Evolutionary conservation across 495 filamentous ascomycete genomes (phyloP), one percentile per base, ranked within the genome.

Genomic region (Aspergillus olivimuriae): DNA sequence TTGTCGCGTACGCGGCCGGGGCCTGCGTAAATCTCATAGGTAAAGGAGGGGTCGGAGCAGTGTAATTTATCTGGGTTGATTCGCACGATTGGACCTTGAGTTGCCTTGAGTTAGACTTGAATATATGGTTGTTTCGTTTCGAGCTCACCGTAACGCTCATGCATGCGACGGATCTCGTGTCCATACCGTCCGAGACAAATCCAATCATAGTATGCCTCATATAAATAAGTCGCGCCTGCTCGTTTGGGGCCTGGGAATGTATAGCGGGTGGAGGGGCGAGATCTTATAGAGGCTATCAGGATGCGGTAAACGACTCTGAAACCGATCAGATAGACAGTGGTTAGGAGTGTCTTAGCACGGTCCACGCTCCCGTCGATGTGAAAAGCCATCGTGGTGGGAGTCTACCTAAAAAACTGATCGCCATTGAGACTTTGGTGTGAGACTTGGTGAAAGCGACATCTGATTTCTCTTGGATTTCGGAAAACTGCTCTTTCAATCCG

Each of bases 21-120:
- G 22, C 21, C 24, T 8, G 38, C 4, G 38, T 47, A 58, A 3
- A 66, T 42, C 23, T 56, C 49, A 15, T 62, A 50, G 30, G 52
- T 61, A 32, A 55, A 64, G 20, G 41, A 48, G 16, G 56, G 56
- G 26, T 66, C 61, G 21, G 48, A 48, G 41, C 63, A 51, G 31
- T 66, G 62, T 3, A 66, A 26, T 40, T 64, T 61, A 17, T 48
- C 43, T 4, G 61, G 56, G 21, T 45, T 60, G 26, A 65, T 54
- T 4, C 62, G 58, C 9, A 65, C 39, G 39, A 65, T 58, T 26
- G 62, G 60, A 28, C 62, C 62, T 65, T 47, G 6, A 35, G 23
- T 41, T 15, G 37, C 12, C 9, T 9, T 16, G 9, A n/a, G 6
- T 34, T 16, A 34, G 32, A n/a, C 8, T 34, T 4, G 32, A 12